phyloP scores from a whole-genome alignment of 176 grass and related monocot genomes.

The Bolboschoenus planiculmis region DNA sequence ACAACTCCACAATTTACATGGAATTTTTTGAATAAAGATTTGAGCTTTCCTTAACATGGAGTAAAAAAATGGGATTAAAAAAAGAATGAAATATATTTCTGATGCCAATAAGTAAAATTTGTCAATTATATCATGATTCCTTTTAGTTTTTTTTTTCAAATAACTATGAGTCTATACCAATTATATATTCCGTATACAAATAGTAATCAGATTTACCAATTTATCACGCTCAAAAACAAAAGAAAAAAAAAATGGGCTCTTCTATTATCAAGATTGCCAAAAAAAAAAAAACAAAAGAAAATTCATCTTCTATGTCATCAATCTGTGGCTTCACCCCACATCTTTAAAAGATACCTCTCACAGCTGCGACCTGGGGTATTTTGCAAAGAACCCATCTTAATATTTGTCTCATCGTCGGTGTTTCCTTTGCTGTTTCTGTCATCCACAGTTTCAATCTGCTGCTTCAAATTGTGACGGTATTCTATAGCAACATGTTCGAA shows the following conservation, averaged over 20 bases:
- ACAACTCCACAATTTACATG: background rate
- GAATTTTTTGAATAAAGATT: too few relatives aligned
- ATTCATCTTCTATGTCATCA: background rate
- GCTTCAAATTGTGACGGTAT: conserved; percentile 81
- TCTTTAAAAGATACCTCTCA: conserved; percentile 53
- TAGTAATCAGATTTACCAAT: background rate
- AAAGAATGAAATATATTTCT: background rate
- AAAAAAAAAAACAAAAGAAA: background rate
- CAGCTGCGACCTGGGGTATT: conserved; percentile 58
- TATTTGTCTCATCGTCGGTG: background rate
- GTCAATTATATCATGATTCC: background rate
- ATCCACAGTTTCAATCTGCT: background rate
- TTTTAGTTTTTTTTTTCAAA: background rate
- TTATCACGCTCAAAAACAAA: background rate
- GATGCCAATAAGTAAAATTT: background rate
- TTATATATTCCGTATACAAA: background rate
- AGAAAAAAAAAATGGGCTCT: background rate
- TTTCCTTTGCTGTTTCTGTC: background rate
- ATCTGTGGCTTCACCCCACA: conserved; percentile 59
- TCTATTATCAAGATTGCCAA: conserved; percentile 1
- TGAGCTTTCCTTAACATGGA: background rate
- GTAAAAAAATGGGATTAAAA: background rate
- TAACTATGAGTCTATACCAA: background rate
- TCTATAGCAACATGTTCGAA: conserved; percentile 78
- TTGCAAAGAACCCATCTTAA: conserved; percentile 38